These are phyloP conservation scores for Periconia macrospinosa DNA, from an alignment of 2,329 filamentous ascomycete species.

Conservation along the genomic window DNA sequence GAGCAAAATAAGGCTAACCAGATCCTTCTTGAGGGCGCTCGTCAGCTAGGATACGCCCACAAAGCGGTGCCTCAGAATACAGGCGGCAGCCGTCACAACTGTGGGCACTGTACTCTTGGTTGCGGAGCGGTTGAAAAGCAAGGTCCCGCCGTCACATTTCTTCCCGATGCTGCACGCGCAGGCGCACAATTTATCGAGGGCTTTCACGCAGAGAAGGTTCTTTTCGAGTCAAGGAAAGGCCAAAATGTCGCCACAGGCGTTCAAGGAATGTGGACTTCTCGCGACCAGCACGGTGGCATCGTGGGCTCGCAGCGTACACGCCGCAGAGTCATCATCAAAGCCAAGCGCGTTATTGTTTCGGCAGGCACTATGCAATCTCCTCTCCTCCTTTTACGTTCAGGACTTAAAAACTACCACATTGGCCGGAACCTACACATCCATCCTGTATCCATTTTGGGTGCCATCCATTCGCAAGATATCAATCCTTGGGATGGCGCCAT, in stretches of 20 bases:
- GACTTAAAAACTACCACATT: slow-evolving; percentile 78
- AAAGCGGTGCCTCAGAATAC: slow-evolving; percentile 78
- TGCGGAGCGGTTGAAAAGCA: slow-evolving; percentile 72
- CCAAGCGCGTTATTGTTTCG: slow-evolving; percentile 79
- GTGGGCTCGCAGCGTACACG: slow-evolving; percentile 55
- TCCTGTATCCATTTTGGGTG: slow-evolving; percentile 62
- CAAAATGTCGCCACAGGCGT: slow-evolving; percentile 69
- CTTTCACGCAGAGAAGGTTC: slow-evolving; percentile 69
- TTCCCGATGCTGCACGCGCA: slow-evolving; percentile 76
- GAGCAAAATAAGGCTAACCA: slow-evolving; percentile 74
- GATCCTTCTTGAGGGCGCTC: slow-evolving; percentile 72
- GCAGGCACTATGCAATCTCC: slow-evolving; percentile 78
- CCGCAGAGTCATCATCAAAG: slow-evolving; percentile 70
- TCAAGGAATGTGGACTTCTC: slow-evolving; percentile 72
- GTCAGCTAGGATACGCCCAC: slow-evolving; percentile 72
- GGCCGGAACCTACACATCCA: slow-evolving; percentile 82
- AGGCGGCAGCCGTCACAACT: slow-evolving; percentile 72
- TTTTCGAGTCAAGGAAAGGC: slow-evolving; percentile 62
- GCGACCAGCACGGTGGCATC: slow-evolving; percentile 64
- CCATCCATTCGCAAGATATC: slow-evolving; percentile 69
- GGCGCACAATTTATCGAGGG: slow-evolving; percentile 85
- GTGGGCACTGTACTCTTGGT: slow-evolving; percentile 63
- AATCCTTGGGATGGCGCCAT: slow-evolving; percentile 70
- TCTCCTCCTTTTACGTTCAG: slow-evolving; percentile 74
- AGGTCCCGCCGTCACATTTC: slow-evolving; percentile 74